Evolutionary conservation across 345 rosid genomes (phyloP).

Genomic region (Linum trigynum): DNA sequence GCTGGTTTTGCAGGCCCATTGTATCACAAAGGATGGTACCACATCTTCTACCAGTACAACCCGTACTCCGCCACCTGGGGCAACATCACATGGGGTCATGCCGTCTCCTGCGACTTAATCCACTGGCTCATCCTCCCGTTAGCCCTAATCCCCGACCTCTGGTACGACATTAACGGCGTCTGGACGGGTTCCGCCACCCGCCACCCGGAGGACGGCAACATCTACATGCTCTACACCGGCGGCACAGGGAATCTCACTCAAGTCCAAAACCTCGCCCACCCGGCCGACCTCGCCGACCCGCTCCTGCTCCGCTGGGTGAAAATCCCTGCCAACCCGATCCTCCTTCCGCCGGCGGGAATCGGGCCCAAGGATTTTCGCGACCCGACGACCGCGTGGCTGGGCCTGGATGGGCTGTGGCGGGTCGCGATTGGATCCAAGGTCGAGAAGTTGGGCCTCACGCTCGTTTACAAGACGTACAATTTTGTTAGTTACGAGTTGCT

Average conservation of each 20-base stretch:
- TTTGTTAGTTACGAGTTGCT: conserved; percentile 37
- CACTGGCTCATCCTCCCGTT: conserved; percentile 87
- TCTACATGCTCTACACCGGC: conserved; percentile 80
- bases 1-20: conserved; percentile 55
- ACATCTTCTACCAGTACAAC: conserved; percentile 88
- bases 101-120: conserved; percentile 73
- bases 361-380: conserved; percentile 59
- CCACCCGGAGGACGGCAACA: conserved; percentile 46
- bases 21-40: conserved; percentile 75
- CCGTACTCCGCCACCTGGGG: conserved; percentile 92
- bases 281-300: conserved; percentile 73
- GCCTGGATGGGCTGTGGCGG: conserved; percentile 60
- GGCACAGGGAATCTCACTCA: conserved; percentile 46
- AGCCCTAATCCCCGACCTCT: conserved; percentile 65
- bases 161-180: conserved; percentile 67
- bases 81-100: conserved; percentile 94
- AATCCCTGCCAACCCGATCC: conserved; percentile 63
- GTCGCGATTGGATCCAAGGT: conserved; percentile 57
- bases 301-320: conserved; percentile 78
- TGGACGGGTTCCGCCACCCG: conserved; percentile 95
- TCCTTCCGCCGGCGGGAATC: conserved; percentile 60
- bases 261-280: conserved; percentile 84
- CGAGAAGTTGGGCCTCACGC: conserved; percentile 50
- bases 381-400: conserved; percentile 78
- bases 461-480: conserved; percentile 57